Base-by-base conservation (phyloP, 2,329 filamentous ascomycete species). In the Alternaria sp. region DNA sequence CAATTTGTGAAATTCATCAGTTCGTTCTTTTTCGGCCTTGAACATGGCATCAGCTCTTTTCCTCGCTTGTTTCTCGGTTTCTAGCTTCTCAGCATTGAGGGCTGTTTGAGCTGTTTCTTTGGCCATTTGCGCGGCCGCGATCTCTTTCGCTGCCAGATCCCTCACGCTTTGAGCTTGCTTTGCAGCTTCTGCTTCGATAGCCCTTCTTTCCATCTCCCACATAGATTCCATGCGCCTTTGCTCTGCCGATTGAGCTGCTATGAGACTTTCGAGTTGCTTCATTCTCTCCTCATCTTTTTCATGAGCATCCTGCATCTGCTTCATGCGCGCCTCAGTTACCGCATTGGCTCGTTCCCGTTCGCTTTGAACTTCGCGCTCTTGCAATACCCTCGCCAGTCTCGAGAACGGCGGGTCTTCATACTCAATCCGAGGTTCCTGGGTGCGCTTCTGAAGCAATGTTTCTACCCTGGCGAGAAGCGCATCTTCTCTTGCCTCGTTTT, bases 321-420 rank as follows among this genome's bases (percentile, higher is more conserved):
- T 59, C 0, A 59, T 30, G 19, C 56, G 19, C 25, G 9, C 23
- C 15, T 67, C 60, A 19, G 32, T 26, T 17, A n/a, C 8, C 40
- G 44, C 45, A 47, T 56, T 59, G 11, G 61, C 51, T 23, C 32
- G 54, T 25, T 64, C 61, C 8, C 54, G 25, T 51, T 65, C 59
- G 13, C 5, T 23, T 44, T 56, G 26, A 3, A 25, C 49, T 9
- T 60, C 45, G 12, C 43, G 43, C 43, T 69, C 68, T 43, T 65
- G 49, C 1, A 70, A 55, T 10, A 69, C 3, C 9, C 62, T 40
- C 44, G 64, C 44, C 8, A 69, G 46, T n/a, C 19, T 69, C 10
- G 55, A 45, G n/a, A 68, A 57, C 13, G 30, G 54, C 4, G 57
- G 26, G 17, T 66, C 55, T 4, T 49, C 40, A 9, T 45, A 30